phyloP scores from a whole-genome alignment of 805 yeast genomes.

The Candida hungchunana region DNA sequence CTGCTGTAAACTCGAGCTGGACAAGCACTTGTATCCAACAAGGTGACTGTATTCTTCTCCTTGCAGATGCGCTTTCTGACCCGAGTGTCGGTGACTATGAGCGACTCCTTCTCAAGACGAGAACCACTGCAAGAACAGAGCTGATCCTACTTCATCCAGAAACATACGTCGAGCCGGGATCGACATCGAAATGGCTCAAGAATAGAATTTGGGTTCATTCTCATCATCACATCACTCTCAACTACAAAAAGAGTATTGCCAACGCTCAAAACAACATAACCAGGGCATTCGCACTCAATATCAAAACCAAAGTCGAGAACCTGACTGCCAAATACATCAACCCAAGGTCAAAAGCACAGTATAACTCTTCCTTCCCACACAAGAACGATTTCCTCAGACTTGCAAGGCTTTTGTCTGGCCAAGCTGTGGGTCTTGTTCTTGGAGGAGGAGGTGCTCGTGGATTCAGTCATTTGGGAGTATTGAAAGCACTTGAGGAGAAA shows the following conservation, averaged over 20 bases:
- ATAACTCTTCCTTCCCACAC: slow-evolving; percentile 41
- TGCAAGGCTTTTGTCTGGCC: slow-evolving; percentile 86
- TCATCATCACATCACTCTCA: slow-evolving; percentile 88
- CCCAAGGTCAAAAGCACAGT: slow-evolving; percentile 13
- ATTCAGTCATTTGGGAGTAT: slow-evolving; percentile 83
- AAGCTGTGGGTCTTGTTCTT: slow-evolving; percentile 88
- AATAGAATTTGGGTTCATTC: slow-evolving; percentile 86
- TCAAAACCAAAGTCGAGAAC: slow-evolving; percentile 34
- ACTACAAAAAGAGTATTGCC: slow-evolving; percentile 18
- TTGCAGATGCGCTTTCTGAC: slow-evolving; percentile 77
- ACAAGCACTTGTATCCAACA: slow-evolving; percentile 88
- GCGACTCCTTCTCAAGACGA: slow-evolving; percentile 62
- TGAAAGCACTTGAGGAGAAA: slow-evolving; percentile 83
- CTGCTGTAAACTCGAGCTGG: slow-evolving; percentile 82
- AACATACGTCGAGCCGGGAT: slow-evolving; percentile 76
- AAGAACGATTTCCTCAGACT: slow-evolving; percentile 86
- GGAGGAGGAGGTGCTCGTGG: slow-evolving; percentile 99
- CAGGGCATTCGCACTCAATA: slow-evolving; percentile 20
- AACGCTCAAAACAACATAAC: slow-evolving; percentile 11
- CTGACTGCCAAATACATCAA: slow-evolving; percentile 29
- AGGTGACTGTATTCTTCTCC: slow-evolving; percentile 86
- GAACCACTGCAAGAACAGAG: slow-evolving; percentile 85
- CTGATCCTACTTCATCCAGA: slow-evolving; percentile 82
- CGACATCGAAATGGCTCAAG: slow-evolving; percentile 80
- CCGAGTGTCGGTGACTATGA: slow-evolving; percentile 86